Evolutionary conservation across 1,284 basidiomycete genomes (phyloP).

Genomic region (Fomes fomentarius): DNA sequence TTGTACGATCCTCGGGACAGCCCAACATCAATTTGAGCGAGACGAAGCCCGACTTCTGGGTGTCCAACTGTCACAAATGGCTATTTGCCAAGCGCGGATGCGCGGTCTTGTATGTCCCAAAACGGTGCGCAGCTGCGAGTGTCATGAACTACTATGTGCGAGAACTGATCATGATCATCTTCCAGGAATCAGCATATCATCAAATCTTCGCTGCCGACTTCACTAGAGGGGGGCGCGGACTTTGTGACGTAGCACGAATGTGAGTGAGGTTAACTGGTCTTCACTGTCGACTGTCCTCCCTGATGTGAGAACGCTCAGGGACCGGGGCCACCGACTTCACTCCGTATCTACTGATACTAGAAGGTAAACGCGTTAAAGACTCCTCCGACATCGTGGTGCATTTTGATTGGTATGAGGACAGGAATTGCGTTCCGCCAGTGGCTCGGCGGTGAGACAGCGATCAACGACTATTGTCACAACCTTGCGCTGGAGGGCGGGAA

Average conservation of each 20-base stretch:
- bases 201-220: constrained; percentile 76
- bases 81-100: constrained; percentile 72
- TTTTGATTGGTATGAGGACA: no score
- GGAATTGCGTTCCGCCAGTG: constrained; percentile 80
- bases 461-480: constrained; percentile 75
- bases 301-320: constrained; percentile 49
- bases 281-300: no score
- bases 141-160: neutral
- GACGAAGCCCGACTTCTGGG: constrained; percentile 77
- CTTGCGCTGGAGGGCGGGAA: constrained; percentile 80
- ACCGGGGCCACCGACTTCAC: constrained; percentile 67
- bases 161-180: neutral
- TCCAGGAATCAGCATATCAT: constrained; percentile 79
- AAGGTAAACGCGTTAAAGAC: constrained; percentile 50
- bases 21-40: constrained; percentile 60
- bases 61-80: constrained; percentile 89
- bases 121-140: constrained; percentile 49
- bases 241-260: constrained; percentile 68
- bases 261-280: no score
- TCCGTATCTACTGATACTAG: constrained; percentile 54
- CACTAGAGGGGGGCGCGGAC: constrained; percentile 41
- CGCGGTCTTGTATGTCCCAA: constrained; percentile 79
- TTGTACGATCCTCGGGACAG: constrained; percentile 16
- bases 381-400: no score
- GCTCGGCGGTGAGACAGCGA: constrained; percentile 83